Evolutionary conservation across 2,329 filamentous ascomycete genomes (phyloP).

Genomic region (Penicillium sp.): DNA sequence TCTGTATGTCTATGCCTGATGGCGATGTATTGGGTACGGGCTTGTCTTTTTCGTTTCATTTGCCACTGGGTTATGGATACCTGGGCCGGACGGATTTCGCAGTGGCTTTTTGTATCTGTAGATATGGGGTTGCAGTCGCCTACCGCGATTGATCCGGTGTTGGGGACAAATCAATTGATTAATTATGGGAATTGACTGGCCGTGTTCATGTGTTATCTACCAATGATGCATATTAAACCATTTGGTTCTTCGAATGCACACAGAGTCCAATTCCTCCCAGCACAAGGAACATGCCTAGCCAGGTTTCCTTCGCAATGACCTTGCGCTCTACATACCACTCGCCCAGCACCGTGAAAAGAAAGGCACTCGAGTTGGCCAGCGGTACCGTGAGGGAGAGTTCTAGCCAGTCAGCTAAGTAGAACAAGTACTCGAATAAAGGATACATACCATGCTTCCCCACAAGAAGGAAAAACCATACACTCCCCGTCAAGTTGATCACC

Average conservation of each 20-base stretch:
- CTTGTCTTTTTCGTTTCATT: slow-evolving; percentile 2
- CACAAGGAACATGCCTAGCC: slow-evolving; percentile 73
- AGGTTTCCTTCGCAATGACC: slow-evolving; percentile 79
- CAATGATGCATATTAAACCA: background rate
- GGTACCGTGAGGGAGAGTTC: slow-evolving; percentile 90
- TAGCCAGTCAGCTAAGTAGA: slow-evolving; percentile 31
- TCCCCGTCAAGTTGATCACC: slow-evolving; percentile 82
- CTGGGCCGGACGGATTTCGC: slow-evolving; percentile 1
- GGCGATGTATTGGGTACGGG: slow-evolving; percentile 11
- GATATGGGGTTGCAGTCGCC: slow-evolving; percentile 5
- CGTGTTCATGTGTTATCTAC: no score
- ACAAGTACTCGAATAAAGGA: background rate
- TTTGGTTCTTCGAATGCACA: slow-evolving; percentile 54
- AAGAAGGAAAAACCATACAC: slow-evolving; percentile 92
- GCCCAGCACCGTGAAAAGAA: slow-evolving; percentile 89
- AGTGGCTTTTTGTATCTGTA: slow-evolving; percentile 8
- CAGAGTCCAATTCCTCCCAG: slow-evolving; percentile 75
- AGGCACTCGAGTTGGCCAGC: slow-evolving; percentile 89
- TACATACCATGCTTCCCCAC: slow-evolving; percentile 87
- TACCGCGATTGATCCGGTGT: slow-evolving; percentile 1
- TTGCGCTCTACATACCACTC: slow-evolving; percentile 95
- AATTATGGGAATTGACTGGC: no score
- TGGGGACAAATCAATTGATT: slow-evolving; percentile 10
- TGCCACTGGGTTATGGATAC: slow-evolving; percentile 4
- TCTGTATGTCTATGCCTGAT: background rate